These are phyloP conservation scores for Trametes sp. DNA, from an alignment of 1,284 basidiomycete genomes.

Conservation along the genomic window DNA sequence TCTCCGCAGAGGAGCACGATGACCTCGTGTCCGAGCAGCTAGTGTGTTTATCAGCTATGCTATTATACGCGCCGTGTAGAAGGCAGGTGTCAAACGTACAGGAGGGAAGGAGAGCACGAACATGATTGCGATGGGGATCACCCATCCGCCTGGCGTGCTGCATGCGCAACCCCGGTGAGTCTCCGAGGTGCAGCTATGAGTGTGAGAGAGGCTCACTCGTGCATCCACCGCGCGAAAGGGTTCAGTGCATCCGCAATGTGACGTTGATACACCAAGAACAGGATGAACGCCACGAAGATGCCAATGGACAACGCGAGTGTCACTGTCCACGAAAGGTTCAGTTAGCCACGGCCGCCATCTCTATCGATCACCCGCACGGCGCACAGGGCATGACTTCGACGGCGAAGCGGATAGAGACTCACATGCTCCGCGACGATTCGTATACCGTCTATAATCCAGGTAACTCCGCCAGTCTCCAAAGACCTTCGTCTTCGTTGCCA, in stretches of 20 bases:
- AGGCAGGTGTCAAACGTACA: constrained; percentile 45
- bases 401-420: constrained; percentile 7
- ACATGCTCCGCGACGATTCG: constrained; percentile 13
- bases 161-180: not conserved
- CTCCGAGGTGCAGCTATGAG: no score
- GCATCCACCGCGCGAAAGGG: constrained; percentile 60
- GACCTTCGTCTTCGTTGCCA: constrained; percentile 21
- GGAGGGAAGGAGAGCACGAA: constrained; percentile 83
- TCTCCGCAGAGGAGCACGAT: constrained; percentile 76
- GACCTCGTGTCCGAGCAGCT: constrained; percentile 82
- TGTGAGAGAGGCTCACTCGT: constrained; percentile 40
- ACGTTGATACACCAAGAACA: constrained; percentile 59
- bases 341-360: no score
- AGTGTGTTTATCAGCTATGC: not conserved
- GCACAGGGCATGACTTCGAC: no score
- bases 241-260: constrained; percentile 66
- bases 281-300: constrained; percentile 28
- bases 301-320: no score
- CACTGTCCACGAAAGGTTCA: no score
- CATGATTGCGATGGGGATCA: constrained; percentile 83
- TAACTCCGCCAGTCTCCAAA: constrained; percentile 12
- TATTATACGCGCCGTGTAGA: no score
- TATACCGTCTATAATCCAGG: constrained; percentile 13
- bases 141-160: constrained; percentile 65
- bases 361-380: no score